Evolutionary conservation across 345 rosid species (phyloP).

Genomic region (Citrus inodora): DNA sequence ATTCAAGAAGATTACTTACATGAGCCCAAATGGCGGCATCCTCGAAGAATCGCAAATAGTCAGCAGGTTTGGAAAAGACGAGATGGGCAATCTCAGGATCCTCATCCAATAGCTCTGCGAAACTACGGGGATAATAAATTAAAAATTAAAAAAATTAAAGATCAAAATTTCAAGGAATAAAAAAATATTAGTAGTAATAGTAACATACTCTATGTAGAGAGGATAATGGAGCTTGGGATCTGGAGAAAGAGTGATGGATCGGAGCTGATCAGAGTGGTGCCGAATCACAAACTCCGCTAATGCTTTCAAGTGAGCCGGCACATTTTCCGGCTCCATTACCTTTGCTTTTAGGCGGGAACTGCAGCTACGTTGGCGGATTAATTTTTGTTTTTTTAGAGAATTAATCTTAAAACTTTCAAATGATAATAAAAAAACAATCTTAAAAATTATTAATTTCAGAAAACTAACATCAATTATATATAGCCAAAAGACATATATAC

Average conservation of each 20-base stretch:
- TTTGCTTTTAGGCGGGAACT: conserved; percentile 8
- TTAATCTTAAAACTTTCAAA: too few species aligned
- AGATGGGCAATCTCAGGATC: conserved; percentile 60
- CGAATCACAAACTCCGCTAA: conserved; percentile 59
- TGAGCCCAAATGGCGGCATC: conserved; percentile 80
- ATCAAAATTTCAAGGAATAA: background rate
- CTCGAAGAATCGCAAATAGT: conserved; percentile 56
- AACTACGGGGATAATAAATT: conserved; percentile 28
- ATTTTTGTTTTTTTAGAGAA: too few species aligned
- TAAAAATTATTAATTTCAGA: too few species aligned
- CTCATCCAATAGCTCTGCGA: conserved; percentile 69
- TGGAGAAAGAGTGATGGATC: conserved; percentile 55
- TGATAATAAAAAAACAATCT: too few species aligned
- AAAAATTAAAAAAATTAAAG: background rate
- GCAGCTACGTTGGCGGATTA: background rate
- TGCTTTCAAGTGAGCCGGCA: conserved; percentile 35
- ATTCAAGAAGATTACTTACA: conserved; percentile 33
- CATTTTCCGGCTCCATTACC: conserved; percentile 16
- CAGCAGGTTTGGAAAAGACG: conserved; percentile 53
- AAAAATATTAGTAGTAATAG: background rate
- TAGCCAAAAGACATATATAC: too few species aligned
- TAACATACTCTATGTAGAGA: conserved; percentile 59
- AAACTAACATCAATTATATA: too few species aligned
- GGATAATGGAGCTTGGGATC: conserved; percentile 83
- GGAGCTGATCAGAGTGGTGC: conserved; percentile 58